Conservation (phyloP, 1,284 basidiomycete genomes). For the Malassezia sympodialis region DNA sequence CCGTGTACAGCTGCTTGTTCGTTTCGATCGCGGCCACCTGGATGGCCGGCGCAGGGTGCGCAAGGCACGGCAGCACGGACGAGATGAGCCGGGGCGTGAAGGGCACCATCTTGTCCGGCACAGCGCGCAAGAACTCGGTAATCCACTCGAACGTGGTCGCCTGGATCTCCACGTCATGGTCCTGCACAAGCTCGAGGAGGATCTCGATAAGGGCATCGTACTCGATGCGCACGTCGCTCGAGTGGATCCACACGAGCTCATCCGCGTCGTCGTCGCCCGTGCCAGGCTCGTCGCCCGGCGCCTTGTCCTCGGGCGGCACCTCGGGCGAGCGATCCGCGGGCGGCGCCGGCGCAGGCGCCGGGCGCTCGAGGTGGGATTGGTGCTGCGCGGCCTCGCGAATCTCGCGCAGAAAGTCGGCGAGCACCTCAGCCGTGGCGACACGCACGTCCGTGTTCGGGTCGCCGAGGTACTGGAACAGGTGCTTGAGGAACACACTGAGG, state of each 20-base stretch:
- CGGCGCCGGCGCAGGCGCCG: constrained; percentile 53
- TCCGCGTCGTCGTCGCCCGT: constrained; percentile 46
- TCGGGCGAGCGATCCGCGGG: background rate
- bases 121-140: constrained; percentile 76
- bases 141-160: constrained; percentile 67
- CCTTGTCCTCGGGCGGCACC: background rate
- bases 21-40: constrained; percentile 74
- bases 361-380: constrained; percentile 45
- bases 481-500: constrained; percentile 87
- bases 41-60: constrained; percentile 80
- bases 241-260: constrained; percentile 64
- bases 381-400: constrained; percentile 49
- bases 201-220: constrained; percentile 88
- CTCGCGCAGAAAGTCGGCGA: constrained; percentile 86
- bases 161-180: constrained; percentile 54
- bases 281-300: background rate
- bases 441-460: constrained; percentile 91
- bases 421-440: constrained; percentile 76
- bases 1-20: constrained; percentile 71
- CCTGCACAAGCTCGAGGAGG: constrained; percentile 66
- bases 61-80: constrained; percentile 83
- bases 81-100: constrained; percentile 87
- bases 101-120: constrained; percentile 80
- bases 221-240: constrained; percentile 83
- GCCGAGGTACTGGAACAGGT: constrained; percentile 77